phyloP scores from a whole-genome alignment of 106 monocot species.

The Dendrobium chrysotoxum region DNA sequence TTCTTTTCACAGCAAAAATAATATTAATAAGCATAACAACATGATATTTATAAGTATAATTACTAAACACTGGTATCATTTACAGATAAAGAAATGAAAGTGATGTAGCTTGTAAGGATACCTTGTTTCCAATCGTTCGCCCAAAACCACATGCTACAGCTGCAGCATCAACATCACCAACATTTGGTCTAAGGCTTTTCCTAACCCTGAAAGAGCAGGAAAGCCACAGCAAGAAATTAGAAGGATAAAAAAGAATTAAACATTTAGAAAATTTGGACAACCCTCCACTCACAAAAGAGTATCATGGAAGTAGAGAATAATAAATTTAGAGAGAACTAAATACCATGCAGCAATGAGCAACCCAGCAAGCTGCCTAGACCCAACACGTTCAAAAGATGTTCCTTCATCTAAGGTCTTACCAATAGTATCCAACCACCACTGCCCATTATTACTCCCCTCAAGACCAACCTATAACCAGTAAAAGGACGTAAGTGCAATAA shows the following conservation, averaged over 20 bases:
- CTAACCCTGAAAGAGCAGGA: slow-evolving; percentile 27
- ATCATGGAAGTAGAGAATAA: neutral
- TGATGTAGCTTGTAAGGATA: slow-evolving; percentile 4
- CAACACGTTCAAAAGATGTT: slow-evolving; percentile 58
- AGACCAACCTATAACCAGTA: slow-evolving; percentile 55
- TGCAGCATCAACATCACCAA: slow-evolving; percentile 59
- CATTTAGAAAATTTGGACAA: neutral
- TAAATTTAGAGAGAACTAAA: neutral
- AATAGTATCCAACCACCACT: slow-evolving; percentile 71
- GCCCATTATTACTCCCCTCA: slow-evolving; percentile 70
- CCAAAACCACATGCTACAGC: slow-evolving; percentile 54
- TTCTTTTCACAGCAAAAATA: neutral
- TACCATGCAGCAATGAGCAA: slow-evolving; percentile 69
- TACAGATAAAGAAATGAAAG: neutral
- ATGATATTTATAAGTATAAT: neutral
- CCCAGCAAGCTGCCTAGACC: slow-evolving; percentile 71
- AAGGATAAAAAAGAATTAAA: neutral
- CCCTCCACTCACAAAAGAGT: neutral
- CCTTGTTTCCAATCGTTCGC: slow-evolving; percentile 45
- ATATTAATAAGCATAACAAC: neutral
- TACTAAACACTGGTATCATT: neutral
- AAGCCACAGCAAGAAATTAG: slow-evolving; percentile 1
- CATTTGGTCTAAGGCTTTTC: slow-evolving; percentile 31
- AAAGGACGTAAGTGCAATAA: neutral
- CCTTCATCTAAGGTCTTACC: slow-evolving; percentile 67